Percentiles rank a stretch among this genome's conserved stretches.
Conservation (phyloP, 148 eudicot species). For the Cornus suecica region DNA sequence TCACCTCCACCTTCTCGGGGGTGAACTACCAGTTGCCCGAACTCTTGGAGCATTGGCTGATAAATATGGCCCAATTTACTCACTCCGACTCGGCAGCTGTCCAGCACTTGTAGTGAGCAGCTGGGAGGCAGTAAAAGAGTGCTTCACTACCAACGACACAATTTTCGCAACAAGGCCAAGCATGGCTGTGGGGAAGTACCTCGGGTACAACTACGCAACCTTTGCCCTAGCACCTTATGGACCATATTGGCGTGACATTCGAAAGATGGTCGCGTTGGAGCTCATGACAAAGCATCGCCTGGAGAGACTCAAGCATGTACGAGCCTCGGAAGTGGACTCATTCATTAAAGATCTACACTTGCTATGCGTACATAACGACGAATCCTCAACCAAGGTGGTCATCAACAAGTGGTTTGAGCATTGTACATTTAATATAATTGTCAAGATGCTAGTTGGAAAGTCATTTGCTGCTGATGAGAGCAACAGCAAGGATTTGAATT, state of each 20-base stretch:
- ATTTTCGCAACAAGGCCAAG: slow-evolving; percentile 15
- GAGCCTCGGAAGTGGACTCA: slow-evolving; percentile 13
- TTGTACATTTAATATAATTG: slow-evolving; percentile 4
- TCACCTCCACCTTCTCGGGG: slow-evolving; percentile 18
- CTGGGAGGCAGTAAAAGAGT: slow-evolving; percentile 17
- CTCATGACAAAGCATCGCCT: slow-evolving; percentile 21
- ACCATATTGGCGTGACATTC: slow-evolving; percentile 27
- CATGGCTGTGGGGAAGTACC: slow-evolving; percentile 14
- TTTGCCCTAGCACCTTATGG: slow-evolving; percentile 17
- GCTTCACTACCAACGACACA: slow-evolving; percentile 17
- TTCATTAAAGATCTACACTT: slow-evolving; percentile 9
- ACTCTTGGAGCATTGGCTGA: slow-evolving; percentile 27
- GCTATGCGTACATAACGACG: background rate
- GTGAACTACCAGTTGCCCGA: slow-evolving; percentile 13
- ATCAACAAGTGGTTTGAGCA: slow-evolving; percentile 20
- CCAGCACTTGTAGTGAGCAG: slow-evolving; percentile 13
- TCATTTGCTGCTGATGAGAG: slow-evolving; percentile 9
- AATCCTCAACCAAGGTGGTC: background rate
- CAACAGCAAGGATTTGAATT: background rate
- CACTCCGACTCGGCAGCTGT: slow-evolving; percentile 14
- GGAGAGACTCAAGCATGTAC: slow-evolving; percentile 14
- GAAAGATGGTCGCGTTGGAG: slow-evolving; percentile 22
- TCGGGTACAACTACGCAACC: slow-evolving; percentile 13
- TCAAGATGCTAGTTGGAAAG: slow-evolving; percentile 17
- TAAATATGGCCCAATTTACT: slow-evolving; percentile 21